These are phyloP conservation scores for Cladorrhinum samala DNA, from an alignment of 495 filamentous ascomycete genomes.

Conservation along the genomic window DNA sequence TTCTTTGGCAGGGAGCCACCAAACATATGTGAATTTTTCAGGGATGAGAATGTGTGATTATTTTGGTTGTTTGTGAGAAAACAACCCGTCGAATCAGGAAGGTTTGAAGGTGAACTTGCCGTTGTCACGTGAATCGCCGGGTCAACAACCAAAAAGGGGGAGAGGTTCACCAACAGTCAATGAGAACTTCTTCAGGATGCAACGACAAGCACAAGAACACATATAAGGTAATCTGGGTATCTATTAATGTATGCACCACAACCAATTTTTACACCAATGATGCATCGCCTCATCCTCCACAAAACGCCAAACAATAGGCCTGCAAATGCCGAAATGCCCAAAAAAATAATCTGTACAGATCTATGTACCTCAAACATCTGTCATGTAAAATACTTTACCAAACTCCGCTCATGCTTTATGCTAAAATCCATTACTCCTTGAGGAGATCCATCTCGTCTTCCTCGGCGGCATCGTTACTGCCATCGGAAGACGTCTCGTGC, in stretches of 20 bases:
- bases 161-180: no score
- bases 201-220: no score
- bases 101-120: neutral
- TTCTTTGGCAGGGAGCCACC: no score
- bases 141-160: neutral
- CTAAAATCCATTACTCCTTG: conserved; percentile 18
- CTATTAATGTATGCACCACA: no score
- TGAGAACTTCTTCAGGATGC: no score
- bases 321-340: neutral
- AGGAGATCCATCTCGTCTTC: conserved; percentile 47
- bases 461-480: conserved; percentile 14
- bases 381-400: conserved; percentile 6
- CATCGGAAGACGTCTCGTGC: conserved; percentile 11
- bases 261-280: neutral
- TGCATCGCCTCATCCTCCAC: neutral
- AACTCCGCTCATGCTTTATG: neutral
- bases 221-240: no score
- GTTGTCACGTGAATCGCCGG: neutral
- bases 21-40: no score
- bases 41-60: no score
- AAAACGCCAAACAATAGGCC: neutral
- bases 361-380: neutral
- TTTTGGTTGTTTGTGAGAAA: no score
- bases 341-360: neutral
- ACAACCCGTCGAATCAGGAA: neutral